A percentile compares a stretch with the other conserved stretches of the same genome.
These are phyloP conservation scores for Pyrus bretschneideri DNA, from an alignment of 306 rosid genomes.

Conservation along the genomic window DNA sequence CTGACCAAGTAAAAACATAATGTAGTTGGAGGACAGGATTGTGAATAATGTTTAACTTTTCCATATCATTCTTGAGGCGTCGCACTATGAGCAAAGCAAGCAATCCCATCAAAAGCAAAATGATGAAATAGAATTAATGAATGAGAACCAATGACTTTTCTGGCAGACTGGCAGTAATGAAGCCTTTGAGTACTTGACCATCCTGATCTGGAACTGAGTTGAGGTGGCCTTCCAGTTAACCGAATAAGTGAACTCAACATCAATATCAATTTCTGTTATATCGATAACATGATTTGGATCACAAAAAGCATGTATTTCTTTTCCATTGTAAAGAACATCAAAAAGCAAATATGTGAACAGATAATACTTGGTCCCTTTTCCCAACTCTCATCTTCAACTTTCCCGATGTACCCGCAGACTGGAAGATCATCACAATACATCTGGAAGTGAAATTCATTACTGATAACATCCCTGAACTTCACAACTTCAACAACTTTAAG, in stretches of 20 bases:
- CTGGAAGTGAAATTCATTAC: constrained; percentile 66
- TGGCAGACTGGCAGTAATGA: constrained; percentile 48
- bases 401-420: constrained; percentile 75
- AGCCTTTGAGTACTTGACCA: constrained; percentile 62
- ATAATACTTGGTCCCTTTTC: constrained; percentile 43
- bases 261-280: constrained; percentile 48
- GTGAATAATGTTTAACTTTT: constrained; percentile 39
- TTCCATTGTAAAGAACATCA: constrained; percentile 56
- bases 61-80: constrained; percentile 67
- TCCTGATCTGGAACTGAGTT: constrained; percentile 46
- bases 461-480: constrained; percentile 54
- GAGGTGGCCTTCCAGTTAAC: constrained; percentile 60
- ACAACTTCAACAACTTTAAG: constrained; percentile 52
- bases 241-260: constrained; percentile 74
- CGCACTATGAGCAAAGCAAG: constrained; percentile 57
- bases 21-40: constrained; percentile 12
- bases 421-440: constrained; percentile 90
- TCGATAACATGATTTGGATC: constrained; percentile 61
- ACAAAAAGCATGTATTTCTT: constrained; percentile 60
- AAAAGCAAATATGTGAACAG: constrained; percentile 66
- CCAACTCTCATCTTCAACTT: constrained; percentile 54
- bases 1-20: constrained; percentile 4
- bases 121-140: constrained; percentile 57
- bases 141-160: constrained; percentile 78
- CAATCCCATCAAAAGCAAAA: constrained; percentile 67